Percentiles rank a stretch among this genome's conserved stretches.
Evolutionary conservation across 495 filamentous ascomycete genomes (phyloP).

Genomic region (Penicillium chermesinum): DNA sequence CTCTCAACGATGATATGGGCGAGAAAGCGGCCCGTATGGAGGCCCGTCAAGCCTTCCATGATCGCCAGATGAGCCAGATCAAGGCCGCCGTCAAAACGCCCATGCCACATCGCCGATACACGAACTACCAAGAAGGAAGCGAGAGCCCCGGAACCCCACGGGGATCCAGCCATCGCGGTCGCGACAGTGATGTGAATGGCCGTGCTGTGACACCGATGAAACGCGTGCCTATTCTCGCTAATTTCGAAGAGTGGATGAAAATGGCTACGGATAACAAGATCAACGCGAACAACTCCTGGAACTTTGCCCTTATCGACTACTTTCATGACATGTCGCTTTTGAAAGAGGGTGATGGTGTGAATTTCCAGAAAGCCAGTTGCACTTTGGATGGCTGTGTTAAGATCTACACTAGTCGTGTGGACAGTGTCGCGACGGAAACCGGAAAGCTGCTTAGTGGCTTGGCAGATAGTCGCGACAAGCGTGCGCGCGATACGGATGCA

Average conservation of each 20-base stretch:
- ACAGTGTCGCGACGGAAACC: conserved; percentile 96
- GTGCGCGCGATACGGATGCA: conserved; percentile 60
- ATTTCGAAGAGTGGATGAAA: conserved; percentile 99
- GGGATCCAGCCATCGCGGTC: conserved; percentile 44
- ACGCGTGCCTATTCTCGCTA: conserved; percentile 89
- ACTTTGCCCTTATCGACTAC: conserved; percentile 98
- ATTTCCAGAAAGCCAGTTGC: conserved; percentile 98
- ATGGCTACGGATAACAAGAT: conserved; percentile 99
- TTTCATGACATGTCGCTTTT: conserved; percentile 99
- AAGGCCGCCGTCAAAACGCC: conserved; percentile 83
- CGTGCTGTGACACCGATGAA: conserved; percentile 90
- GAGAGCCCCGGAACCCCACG: conserved; percentile 63
- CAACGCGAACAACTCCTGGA: conserved; percentile 98
- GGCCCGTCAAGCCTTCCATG: conserved; percentile 80
- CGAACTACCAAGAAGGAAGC: conserved; percentile 58
- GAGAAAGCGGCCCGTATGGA: conserved; percentile 89
- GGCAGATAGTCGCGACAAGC: conserved; percentile 82
- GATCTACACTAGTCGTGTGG: conserved; percentile 97
- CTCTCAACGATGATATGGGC: conserved; percentile 88
- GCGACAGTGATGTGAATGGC: conserved; percentile 60
- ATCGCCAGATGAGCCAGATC: conserved; percentile 87
- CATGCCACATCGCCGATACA: conserved; percentile 58
- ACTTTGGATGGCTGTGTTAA: conserved; percentile 98
- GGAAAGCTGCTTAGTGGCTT: conserved; percentile 92
- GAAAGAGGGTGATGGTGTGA: conserved; percentile 93